Percentiles rank a stretch among this genome's conserved stretches.
These are phyloP conservation scores for Annulohypoxylon truncatum DNA, from an alignment of 2,329 filamentous ascomycete species.

Conservation along the genomic window DNA sequence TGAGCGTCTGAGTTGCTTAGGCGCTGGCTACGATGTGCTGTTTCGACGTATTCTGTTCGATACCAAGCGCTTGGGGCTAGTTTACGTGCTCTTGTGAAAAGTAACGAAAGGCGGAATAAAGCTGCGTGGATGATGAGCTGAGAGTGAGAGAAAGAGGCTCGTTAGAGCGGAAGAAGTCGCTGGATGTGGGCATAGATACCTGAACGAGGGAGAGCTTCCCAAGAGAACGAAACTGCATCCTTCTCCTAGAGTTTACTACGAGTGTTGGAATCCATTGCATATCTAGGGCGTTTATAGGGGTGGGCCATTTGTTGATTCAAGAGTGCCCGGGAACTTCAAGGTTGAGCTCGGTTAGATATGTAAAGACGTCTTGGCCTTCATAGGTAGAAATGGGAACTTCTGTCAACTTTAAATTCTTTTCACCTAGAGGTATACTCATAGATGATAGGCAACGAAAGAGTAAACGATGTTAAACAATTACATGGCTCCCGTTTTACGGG, in stretches of 20 bases:
- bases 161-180: not conserved
- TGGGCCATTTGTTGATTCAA: slow-evolving; percentile 9
- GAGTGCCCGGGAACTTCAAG: not conserved
- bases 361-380: not conserved
- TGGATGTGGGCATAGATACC: not conserved
- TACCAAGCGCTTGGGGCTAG: too few species aligned
- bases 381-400: slow-evolving; percentile 5
- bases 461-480: not conserved
- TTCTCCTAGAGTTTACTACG: not conserved
- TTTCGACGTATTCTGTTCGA: not conserved
- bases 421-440: not conserved
- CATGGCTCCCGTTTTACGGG: not conserved
- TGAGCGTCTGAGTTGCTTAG: slow-evolving; percentile 38
- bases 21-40: not conserved
- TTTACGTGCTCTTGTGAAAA: not conserved
- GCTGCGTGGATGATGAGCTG: not conserved
- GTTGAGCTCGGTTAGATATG: not conserved
- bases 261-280: slow-evolving; percentile 33
- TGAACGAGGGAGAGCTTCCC: not conserved
- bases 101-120: not conserved
- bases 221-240: not conserved
- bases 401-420: not conserved
- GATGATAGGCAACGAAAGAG: not conserved
- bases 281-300: slow-evolving; percentile 28
- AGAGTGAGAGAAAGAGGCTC: not conserved